Conservation (phyloP, 306 rosid genomes). For the Lagenaria siceraria region DNA sequence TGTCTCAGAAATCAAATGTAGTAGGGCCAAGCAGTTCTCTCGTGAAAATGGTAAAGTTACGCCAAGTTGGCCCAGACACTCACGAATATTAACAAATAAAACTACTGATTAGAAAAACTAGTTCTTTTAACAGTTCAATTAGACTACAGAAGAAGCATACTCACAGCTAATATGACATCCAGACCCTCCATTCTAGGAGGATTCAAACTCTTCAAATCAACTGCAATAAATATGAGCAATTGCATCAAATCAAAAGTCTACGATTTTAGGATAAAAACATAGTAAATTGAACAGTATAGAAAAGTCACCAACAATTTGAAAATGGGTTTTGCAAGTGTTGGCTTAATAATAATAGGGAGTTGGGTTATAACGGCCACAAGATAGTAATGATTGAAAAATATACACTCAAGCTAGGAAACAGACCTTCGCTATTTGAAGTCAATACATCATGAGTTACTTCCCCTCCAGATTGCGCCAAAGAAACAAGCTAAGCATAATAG, state of each 20-base stretch:
- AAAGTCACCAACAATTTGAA: not conserved
- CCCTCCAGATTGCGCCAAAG: constrained; percentile 44
- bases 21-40: not conserved
- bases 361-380: not conserved
- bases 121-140: not conserved
- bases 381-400: not conserved
- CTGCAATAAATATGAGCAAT: constrained; percentile 32
- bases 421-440: constrained; percentile 25
- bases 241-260: not conserved
- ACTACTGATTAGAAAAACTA: not conserved
- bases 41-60: not conserved
- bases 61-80: not conserved
- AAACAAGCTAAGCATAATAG: constrained; percentile 26
- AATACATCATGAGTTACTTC: constrained; percentile 30
- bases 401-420: not conserved
- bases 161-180: constrained; percentile 41
- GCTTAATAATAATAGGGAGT: not conserved
- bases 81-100: not conserved
- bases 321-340: not conserved
- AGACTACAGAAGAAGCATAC: constrained; percentile 4
- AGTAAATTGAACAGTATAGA: not conserved
- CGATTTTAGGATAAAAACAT: not conserved
- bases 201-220: constrained; percentile 30
- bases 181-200: constrained; percentile 80
- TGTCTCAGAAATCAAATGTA: not conserved